Base-by-base conservation (phyloP, 2,329 filamentous ascomycete genomes). In the Aspergillus niger region DNA sequence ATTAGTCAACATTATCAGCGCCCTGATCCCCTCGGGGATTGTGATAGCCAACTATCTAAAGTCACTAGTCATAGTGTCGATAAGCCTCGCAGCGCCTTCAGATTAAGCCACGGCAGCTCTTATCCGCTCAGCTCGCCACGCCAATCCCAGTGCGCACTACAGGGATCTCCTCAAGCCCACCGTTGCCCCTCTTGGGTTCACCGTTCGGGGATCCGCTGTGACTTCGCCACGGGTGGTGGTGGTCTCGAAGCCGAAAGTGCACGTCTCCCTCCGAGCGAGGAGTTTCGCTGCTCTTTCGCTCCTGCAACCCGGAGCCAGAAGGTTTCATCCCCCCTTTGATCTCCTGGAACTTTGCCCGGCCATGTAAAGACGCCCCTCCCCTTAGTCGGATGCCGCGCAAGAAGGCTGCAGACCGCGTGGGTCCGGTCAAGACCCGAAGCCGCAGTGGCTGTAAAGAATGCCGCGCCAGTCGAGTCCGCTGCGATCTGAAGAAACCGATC, bases 391-490 rank as follows among this genome's bases (percentile, higher is more conserved):
- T 75, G 73, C 72, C 73, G 61, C 73, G 73, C 67, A 73, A 69
- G 70, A 75, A 73, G 70, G 70, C 71, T 60, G 67, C 69, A 65
- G 72, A 75, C 69, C 72, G 70, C 57, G 60, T 68, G 65, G 72
- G 68, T 64, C 72, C 72, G 65, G 71, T 73, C 55, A 75, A 75
- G 65, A 75, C 73, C 65, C 74, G 76, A 63, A 76, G 72, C 59
- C 75, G 76, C 52, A 73, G 67, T 65, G 77, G 77, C 55, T 80
- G 77, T 64, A 70, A 71, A 60, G 76, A 74, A 64, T 80, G 77
- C 59, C 76, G 76, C 22, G 65, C 69, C 54, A 74, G 77, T 57
- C 76, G 76, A 57, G 75, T 80, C 56, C 74, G 76, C 51, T 79
- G 77, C 65, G 76, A 79, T 53, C 74, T 73, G 51, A 69, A 70